Conservation (phyloP, 2,329 filamentous ascomycete species). For the Penicillium sp. region DNA sequence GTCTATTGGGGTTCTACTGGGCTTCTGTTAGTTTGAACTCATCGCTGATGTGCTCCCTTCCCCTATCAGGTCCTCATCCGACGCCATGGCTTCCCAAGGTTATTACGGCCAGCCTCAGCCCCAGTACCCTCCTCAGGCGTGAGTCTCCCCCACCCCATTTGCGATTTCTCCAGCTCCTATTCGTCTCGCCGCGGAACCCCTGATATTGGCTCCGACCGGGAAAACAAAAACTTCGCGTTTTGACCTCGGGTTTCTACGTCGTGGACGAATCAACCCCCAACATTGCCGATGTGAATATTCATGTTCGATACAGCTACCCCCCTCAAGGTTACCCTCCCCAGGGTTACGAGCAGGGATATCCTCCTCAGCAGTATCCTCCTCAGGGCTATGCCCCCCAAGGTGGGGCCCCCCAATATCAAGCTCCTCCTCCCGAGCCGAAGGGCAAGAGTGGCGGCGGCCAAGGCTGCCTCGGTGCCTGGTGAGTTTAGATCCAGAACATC, state of each 20-base stretch:
- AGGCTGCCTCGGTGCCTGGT: constrained; percentile 59
- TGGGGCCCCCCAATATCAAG: too few species aligned
- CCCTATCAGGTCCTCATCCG: background rate
- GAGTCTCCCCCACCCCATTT: constrained; percentile 13
- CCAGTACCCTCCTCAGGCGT: constrained; percentile 24
- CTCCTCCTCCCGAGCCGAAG: constrained; percentile 30
- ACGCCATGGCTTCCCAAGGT: constrained; percentile 47
- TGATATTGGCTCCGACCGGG: too few species aligned
- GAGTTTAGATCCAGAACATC: constrained; percentile 27
- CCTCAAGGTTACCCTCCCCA: background rate
- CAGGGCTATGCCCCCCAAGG: too few species aligned
- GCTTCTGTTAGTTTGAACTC: background rate
- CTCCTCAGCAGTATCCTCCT: constrained; percentile 36
- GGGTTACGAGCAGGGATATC: background rate
- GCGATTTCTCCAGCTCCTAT: background rate
- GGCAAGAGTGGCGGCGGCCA: constrained; percentile 24
- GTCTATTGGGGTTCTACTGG: background rate
- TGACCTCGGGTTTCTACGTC: too few species aligned
- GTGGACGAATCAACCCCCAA: too few species aligned
- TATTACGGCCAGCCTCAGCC: constrained; percentile 41
- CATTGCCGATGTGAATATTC: too few species aligned
- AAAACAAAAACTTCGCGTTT: too few species aligned
- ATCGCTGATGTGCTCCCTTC: constrained; percentile 10
- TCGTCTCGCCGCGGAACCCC: too few species aligned
- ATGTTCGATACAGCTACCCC: constrained; percentile 33